These are phyloP conservation scores for Phtheirospermum japonicum DNA, from an alignment of 257 asterid species.

Conservation along the genomic window DNA sequence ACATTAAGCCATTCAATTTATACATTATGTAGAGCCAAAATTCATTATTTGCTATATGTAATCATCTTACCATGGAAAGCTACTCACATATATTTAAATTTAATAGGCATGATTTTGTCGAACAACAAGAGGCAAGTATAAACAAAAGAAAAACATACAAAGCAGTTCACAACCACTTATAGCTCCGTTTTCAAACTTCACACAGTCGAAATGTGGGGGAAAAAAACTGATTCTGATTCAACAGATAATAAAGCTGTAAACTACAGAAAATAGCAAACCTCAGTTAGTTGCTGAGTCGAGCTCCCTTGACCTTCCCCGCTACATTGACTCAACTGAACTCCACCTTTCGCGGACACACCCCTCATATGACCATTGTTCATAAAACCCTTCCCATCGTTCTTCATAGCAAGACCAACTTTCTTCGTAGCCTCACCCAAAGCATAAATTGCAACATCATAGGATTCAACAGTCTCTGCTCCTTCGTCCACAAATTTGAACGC, in stretches of 20 bases:
- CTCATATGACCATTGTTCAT: conserved; percentile 42
- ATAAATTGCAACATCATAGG: conserved; percentile 61
- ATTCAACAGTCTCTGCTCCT: conserved; percentile 69
- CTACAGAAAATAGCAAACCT: conserved; percentile 51
- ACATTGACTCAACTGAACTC: conserved; percentile 30
- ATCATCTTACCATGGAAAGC: too few species aligned
- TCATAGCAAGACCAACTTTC: conserved; percentile 52
- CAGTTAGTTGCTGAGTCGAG: conserved; percentile 55
- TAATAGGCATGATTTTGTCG: too few species aligned
- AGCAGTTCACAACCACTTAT: too few species aligned
- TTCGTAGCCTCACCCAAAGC: conserved; percentile 76
- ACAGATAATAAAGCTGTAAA: conserved; percentile 16
- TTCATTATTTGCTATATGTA: background rate
- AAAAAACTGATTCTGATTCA: too few species aligned
- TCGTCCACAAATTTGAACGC: conserved; percentile 83
- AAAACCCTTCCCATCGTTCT: conserved; percentile 55
- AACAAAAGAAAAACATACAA: background rate
- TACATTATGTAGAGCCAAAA: background rate
- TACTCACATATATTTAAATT: too few species aligned
- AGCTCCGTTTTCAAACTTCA: too few species aligned
- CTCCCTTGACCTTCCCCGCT: conserved; percentile 46
- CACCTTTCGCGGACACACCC: conserved; percentile 38
- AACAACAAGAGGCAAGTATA: too few species aligned
- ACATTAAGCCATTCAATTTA: background rate
- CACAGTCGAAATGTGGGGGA: too few species aligned